phyloP scores from a whole-genome alignment of 495 filamentous ascomycete species.

The Talaromyces stipitatus region DNA sequence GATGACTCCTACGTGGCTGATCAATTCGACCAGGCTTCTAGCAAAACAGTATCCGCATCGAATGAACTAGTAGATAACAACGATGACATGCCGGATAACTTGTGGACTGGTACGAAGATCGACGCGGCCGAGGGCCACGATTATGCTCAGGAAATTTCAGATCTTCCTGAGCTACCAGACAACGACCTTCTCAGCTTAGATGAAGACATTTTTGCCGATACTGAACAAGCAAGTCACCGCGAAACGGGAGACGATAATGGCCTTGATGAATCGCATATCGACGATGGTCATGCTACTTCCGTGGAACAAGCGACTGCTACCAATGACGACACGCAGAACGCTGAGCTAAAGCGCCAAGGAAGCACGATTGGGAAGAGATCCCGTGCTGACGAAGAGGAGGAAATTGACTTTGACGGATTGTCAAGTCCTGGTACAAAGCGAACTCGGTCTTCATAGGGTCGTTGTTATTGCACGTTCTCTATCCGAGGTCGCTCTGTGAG shows the following conservation, averaged over 20 bases:
- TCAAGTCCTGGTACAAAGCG: constrained; percentile 23
- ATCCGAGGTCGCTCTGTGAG: background rate
- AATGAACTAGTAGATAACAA: background rate
- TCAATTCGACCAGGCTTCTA: background rate
- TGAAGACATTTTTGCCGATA: constrained; percentile 24
- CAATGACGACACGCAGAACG: background rate
- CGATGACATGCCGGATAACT: background rate
- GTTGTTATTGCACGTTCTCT: background rate
- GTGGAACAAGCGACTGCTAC: constrained; percentile 13
- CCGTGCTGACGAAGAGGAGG: constrained; percentile 23
- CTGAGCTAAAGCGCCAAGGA: constrained; percentile 5
- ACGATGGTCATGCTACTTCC: background rate
- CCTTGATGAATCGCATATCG: background rate
- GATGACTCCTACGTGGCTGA: background rate
- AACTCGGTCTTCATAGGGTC: constrained; percentile 16
- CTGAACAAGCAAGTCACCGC: constrained; percentile 7
- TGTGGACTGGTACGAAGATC: background rate
- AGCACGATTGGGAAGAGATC: constrained; percentile 18
- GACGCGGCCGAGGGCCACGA: background rate
- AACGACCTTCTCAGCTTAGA: constrained; percentile 26
- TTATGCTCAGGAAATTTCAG: constrained; percentile 6
- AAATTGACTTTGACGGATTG: constrained; percentile 15
- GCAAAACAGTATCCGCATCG: background rate
- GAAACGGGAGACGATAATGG: background rate
- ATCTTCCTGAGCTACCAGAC: constrained; percentile 16